Conservation (phyloP, 2,329 filamentous ascomycete species). For the Scedosporium dehoogii region DNA sequence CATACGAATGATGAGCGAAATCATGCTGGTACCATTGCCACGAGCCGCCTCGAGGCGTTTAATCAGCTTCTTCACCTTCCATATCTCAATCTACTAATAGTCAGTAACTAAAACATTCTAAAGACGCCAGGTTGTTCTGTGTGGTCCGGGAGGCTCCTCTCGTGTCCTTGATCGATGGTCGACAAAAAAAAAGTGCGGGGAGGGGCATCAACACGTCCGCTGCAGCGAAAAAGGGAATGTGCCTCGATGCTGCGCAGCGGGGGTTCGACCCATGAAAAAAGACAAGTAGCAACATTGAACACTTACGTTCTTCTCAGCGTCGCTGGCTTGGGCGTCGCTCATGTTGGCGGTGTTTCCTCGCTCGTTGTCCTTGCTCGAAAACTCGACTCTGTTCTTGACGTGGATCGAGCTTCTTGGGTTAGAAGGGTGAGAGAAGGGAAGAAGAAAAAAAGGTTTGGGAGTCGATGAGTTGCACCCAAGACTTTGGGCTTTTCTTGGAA, state of each 20-base stretch:
- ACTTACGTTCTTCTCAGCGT: slow-evolving; percentile 91
- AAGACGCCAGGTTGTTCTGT: slow-evolving; percentile 8
- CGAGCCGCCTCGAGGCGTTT: slow-evolving; percentile 95
- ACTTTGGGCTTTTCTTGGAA: slow-evolving; percentile 3
- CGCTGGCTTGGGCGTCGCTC: slow-evolving; percentile 78
- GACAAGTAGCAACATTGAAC: neutral
- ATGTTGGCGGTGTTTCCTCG: slow-evolving; percentile 46
- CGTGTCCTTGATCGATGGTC: neutral
- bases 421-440: neutral
- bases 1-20: slow-evolving; percentile 96
- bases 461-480: neutral
- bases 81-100: slow-evolving; percentile 55
- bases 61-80: slow-evolving; percentile 99
- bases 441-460: slow-evolving; percentile 1
- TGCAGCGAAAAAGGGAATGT: neutral
- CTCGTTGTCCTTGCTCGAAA: slow-evolving; percentile 15
- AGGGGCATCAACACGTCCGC: neutral
- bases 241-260: neutral
- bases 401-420: slow-evolving; percentile 1
- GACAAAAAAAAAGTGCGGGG: neutral
- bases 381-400: neutral
- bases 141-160: neutral
- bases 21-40: slow-evolving; percentile 99
- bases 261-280: neutral
- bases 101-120: slow-evolving; percentile 11